Conservation (phyloP, 139 green algal species). For the Astrephomene gubernaculifera region DNA sequence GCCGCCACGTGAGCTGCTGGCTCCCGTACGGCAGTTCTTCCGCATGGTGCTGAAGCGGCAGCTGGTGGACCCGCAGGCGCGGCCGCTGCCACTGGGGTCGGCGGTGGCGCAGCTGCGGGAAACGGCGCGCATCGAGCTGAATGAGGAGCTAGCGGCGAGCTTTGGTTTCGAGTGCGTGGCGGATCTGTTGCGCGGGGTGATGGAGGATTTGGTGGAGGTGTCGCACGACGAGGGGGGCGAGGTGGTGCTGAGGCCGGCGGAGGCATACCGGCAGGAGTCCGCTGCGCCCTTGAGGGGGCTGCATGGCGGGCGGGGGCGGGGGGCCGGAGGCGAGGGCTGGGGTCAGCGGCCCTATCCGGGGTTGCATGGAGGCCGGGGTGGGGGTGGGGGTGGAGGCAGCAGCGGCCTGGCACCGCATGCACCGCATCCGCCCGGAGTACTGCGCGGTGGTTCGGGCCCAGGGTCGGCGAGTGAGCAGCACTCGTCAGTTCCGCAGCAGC, state of each 20-base stretch:
- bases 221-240: not conserved
- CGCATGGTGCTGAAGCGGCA: not conserved
- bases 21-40: not conserved
- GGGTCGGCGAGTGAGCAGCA: no score
- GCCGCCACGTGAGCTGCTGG: not conserved
- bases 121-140: not conserved
- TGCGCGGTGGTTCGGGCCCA: no score
- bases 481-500: no score
- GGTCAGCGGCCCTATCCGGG: no score
- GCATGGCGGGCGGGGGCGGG: not conserved
- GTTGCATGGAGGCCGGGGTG: no score
- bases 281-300: no score
- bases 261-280: not conserved
- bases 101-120: not conserved
- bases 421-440: no score
- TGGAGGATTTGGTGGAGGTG: not conserved
- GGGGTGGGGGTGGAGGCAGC: no score
- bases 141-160: not conserved
- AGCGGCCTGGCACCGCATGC: no score
- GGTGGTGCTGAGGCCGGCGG: not conserved
- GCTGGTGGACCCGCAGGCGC: not conserved
- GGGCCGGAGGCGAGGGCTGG: no score
- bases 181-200: not conserved
- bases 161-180: not conserved
- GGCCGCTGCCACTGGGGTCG: constrained; percentile 4